A percentile compares a stretch with the other conserved stretches of the same genome.
phyloP scores from a whole-genome alignment of 495 filamentous ascomycete genomes.

The Aspergillus sclerotioniger region DNA sequence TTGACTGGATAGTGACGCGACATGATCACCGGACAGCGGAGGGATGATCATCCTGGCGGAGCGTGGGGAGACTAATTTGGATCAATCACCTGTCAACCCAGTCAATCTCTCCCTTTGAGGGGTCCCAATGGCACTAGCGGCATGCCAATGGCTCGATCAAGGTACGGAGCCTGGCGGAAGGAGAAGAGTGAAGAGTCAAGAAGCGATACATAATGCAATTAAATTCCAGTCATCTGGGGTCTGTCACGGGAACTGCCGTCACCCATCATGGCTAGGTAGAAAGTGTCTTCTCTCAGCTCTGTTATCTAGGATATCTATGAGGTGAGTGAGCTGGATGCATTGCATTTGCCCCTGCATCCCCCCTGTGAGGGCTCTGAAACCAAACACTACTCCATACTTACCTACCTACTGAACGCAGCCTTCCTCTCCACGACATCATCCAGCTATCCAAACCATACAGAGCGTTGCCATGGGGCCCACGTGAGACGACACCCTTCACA shows the following conservation, averaged over 20 bases:
- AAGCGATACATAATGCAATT: too few species aligned
- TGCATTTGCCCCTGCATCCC: too few species aligned
- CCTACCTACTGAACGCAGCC: too few species aligned
- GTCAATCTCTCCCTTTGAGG: background rate
- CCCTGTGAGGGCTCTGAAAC: too few species aligned
- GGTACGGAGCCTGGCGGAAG: background rate
- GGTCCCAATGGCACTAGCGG: background rate
- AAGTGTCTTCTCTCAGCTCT: too few species aligned
- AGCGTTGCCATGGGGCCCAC: background rate
- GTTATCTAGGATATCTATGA: too few species aligned
- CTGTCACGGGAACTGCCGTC: background rate
- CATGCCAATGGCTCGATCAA: background rate
- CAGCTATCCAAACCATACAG: background rate
- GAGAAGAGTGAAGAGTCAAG: too few species aligned
- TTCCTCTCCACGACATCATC: too few species aligned
- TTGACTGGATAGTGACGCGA: background rate
- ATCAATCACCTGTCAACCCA: background rate
- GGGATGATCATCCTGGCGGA: conserved; percentile 1
- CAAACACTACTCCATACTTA: too few species aligned
- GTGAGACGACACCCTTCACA: background rate
- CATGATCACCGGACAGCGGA: conserved; percentile 10
- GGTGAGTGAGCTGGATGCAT: too few species aligned
- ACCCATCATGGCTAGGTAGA: too few species aligned
- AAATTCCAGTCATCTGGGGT: background rate
- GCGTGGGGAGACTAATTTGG: background rate